These are phyloP conservation scores for Sordariomycetes sp. DNA, from an alignment of 2,329 filamentous ascomycete species.

Conservation along the genomic window DNA sequence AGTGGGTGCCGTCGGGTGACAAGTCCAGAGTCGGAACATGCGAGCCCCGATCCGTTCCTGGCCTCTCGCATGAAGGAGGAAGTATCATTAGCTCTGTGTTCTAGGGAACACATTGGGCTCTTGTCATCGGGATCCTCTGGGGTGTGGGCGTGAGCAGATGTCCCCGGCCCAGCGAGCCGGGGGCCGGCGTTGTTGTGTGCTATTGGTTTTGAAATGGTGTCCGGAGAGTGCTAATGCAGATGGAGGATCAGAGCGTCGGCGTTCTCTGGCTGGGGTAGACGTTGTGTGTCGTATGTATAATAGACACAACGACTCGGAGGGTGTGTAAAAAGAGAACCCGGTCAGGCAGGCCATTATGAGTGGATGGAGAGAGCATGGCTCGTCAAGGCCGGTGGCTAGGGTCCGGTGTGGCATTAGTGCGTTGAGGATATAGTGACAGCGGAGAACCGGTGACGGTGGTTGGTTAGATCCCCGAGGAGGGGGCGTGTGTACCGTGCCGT, in stretches of 20 bases:
- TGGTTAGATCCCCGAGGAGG: neutral
- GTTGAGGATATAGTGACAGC: neutral
- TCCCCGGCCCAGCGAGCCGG: neutral
- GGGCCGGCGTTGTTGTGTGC: neutral
- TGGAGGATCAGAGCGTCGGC: neutral
- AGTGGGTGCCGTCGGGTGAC: neutral
- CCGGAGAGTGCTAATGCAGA: neutral
- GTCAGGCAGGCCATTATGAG: neutral
- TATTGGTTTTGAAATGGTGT: neutral
- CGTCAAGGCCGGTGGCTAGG: neutral
- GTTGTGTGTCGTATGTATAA: neutral
- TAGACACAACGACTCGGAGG: neutral
- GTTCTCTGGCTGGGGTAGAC: neutral
- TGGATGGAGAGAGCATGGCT: neutral
- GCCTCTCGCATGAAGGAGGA: neutral
- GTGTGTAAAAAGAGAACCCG: neutral
- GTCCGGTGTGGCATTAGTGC: neutral
- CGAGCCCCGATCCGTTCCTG: neutral
- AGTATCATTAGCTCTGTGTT: neutral
- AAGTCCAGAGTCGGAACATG: neutral
- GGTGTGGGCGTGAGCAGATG: neutral
- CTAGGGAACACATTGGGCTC: neutral
- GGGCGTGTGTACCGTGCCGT: neutral
- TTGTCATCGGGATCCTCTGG: neutral
- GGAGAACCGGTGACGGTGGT: slow-evolving; percentile 1